These are phyloP conservation scores for Neurospora sp. DNA, from an alignment of 2,329 filamentous ascomycete genomes.

Conservation along the genomic window DNA sequence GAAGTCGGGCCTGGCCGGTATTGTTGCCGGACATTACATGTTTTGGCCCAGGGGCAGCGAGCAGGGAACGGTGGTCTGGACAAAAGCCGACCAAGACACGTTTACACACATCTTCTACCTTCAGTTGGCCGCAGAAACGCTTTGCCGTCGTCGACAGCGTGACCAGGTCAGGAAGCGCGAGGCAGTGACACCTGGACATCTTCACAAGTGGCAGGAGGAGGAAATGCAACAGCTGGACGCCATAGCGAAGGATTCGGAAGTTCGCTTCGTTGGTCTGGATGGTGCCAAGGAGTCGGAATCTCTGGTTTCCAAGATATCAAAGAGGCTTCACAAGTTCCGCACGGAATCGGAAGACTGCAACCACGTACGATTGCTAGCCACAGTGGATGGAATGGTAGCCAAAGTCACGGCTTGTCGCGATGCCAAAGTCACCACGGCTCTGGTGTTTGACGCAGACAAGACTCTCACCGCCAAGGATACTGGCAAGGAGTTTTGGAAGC, in stretches of 20 bases:
- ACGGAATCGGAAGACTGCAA: constrained; percentile 31
- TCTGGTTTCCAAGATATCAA: constrained; percentile 6
- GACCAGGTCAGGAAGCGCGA: constrained; percentile 30
- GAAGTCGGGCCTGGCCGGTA: constrained; percentile 23
- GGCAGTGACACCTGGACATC: constrained; percentile 22
- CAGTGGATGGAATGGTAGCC: not conserved
- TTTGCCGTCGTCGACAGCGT: constrained; percentile 26
- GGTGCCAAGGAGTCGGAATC: not conserved
- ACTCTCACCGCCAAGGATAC: constrained; percentile 43
- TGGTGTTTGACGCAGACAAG: constrained; percentile 49
- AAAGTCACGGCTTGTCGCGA: not conserved
- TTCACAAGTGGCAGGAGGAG: constrained; percentile 35
- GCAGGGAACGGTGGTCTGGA: constrained; percentile 27
- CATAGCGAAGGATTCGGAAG: not conserved
- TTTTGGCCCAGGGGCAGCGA: constrained; percentile 36
- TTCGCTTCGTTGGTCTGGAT: not conserved
- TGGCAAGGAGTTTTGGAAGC: constrained; percentile 39
- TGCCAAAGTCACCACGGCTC: constrained; percentile 23
- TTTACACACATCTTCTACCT: constrained; percentile 53
- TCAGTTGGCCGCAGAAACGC: constrained; percentile 25
- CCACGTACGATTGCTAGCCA: not conserved
- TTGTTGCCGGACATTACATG: constrained; percentile 47
- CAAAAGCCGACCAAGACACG: constrained; percentile 30
- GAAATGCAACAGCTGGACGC: constrained; percentile 33
- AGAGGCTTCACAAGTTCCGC: constrained; percentile 28